phyloP scores from a whole-genome alignment of 345 rosid species.

The Adansonia digitata region DNA sequence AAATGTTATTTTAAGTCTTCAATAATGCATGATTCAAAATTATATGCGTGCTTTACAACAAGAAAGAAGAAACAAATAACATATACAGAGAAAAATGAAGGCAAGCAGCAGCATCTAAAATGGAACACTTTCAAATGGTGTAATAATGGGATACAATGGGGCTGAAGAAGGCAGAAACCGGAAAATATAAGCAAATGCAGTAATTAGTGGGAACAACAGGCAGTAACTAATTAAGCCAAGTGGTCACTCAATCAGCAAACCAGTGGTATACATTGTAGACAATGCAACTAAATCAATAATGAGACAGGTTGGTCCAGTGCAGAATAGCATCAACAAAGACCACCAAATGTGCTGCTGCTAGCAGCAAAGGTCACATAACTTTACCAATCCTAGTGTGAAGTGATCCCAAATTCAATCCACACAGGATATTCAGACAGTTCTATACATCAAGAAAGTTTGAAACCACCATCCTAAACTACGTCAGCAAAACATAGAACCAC shows the following conservation, averaged over 20 bases:
- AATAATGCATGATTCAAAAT: neutral
- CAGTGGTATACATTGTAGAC: neutral
- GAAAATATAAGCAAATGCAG: neutral
- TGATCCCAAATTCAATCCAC: neutral
- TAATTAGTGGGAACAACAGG: neutral
- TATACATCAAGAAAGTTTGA: neutral
- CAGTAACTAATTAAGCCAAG: neutral
- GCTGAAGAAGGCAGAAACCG: neutral
- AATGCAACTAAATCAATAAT: neutral
- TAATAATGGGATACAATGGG: neutral
- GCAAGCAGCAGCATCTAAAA: neutral
- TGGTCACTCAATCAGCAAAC: neutral
- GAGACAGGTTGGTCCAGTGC: neutral
- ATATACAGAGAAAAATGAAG: neutral
- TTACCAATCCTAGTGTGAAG: neutral
- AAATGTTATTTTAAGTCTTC: neutral
- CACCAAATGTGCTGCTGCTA: neutral
- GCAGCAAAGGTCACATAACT: conserved; percentile 5
- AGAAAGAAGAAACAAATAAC: neutral
- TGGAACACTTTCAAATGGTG: neutral
- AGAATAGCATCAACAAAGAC: conserved; percentile 2
- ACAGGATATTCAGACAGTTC: neutral
- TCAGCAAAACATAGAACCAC: neutral
- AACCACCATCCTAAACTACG: neutral
- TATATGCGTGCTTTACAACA: neutral